Evolutionary conservation across 2,329 filamentous ascomycete species (phyloP).

Genomic region (Anthostomella pinea): DNA sequence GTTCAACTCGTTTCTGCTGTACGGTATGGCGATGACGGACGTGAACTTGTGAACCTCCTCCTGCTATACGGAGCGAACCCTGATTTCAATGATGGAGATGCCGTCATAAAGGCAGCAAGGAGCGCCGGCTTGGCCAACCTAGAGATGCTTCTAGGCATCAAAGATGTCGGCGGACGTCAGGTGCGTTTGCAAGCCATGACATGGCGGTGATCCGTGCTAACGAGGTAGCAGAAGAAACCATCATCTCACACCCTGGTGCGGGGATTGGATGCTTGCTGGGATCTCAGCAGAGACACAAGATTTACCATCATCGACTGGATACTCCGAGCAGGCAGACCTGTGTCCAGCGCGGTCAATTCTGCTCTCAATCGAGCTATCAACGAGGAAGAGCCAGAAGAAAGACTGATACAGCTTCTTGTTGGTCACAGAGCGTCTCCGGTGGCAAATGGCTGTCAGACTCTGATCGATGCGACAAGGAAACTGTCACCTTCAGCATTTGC

Average conservation of each 20-base stretch:
- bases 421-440: constrained; percentile 50
- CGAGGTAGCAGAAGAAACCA: constrained; percentile 39
- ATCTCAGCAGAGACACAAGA: constrained; percentile 46
- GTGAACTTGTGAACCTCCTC: constrained; percentile 48
- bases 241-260: constrained; percentile 46
- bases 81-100: constrained; percentile 53
- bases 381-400: constrained; percentile 48
- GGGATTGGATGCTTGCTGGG: constrained; percentile 54
- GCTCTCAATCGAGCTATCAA: constrained; percentile 51
- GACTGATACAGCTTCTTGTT: constrained; percentile 47
- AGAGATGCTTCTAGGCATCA: constrained; percentile 49
- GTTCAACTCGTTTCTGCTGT: constrained; percentile 52
- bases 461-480: constrained; percentile 47
- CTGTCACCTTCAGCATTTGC: constrained; percentile 38
- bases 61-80: constrained; percentile 52
- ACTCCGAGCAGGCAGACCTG: constrained; percentile 48
- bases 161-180: constrained; percentile 36
- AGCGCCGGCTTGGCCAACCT: constrained; percentile 50
- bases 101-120: constrained; percentile 52
- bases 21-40: constrained; percentile 48
- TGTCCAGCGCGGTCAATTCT: constrained; percentile 49
- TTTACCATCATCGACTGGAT: constrained; percentile 48
- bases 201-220: constrained; percentile 5
- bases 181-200: constrained; percentile 4
- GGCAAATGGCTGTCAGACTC: constrained; percentile 49